These are phyloP conservation scores for Triticum aestivum DNA, from an alignment of 176 grass and related monocot species.

Conservation along the genomic window DNA sequence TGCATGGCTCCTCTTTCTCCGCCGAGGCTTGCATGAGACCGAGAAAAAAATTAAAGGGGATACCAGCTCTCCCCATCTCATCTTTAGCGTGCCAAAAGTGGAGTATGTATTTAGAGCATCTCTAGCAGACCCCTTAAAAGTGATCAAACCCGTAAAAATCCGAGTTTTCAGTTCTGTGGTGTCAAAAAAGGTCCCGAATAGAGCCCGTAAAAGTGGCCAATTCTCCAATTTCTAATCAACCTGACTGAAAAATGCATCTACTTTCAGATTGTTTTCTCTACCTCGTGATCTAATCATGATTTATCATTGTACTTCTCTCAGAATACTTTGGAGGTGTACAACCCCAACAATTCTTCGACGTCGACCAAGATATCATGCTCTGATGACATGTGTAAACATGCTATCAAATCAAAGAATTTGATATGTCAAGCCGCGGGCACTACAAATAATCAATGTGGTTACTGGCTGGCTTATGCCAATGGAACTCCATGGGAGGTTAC, in stretches of 20 bases:
- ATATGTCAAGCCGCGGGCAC: conserved; percentile 44
- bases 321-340: conserved; percentile 52
- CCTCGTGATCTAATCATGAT: not conserved
- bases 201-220: too few species aligned
- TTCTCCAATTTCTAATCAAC: not conserved
- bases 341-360: conserved; percentile 61
- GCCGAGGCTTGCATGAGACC: too few species aligned
- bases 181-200: too few species aligned
- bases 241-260: not conserved
- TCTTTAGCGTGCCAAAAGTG: too few species aligned
- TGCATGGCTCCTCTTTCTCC: too few species aligned
- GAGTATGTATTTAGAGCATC: too few species aligned
- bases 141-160: too few species aligned
- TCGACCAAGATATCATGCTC: conserved; percentile 57
- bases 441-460: conserved; percentile 46
- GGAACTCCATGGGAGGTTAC: conserved; percentile 74
- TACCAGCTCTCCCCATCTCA: too few species aligned
- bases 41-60: too few species aligned
- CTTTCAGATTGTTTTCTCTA: not conserved
- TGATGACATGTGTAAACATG: conserved; percentile 66
- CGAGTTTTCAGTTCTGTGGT: too few species aligned
- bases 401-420: conserved; percentile 61
- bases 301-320: conserved; percentile 18
- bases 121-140: too few species aligned
- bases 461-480: conserved; percentile 72